Base-by-base conservation (phyloP, 208 protist genomes). In the Leishmania amazonensis region DNA sequence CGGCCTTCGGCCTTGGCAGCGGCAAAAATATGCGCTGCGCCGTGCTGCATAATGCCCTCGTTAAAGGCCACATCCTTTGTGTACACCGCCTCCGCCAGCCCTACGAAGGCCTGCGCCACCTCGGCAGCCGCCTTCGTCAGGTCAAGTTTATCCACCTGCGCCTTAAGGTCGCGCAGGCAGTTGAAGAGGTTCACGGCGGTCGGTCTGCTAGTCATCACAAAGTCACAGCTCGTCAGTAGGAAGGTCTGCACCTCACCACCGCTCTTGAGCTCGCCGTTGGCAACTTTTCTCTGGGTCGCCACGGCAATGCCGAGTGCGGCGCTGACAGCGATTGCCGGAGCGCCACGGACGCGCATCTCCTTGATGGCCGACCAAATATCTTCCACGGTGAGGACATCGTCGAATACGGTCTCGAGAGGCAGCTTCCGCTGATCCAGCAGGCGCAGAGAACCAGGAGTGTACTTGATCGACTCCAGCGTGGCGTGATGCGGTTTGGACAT, bases 121-220 rank as follows among this genome's bases (percentile, higher is more conserved):
- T 73, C 87, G 24, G 60, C 42, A 5, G 87, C 76, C 21, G 84
- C 84, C 35, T 28, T 40, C 21, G 62, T 82, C 31, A 70, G 49
- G 40, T 84, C 75, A n/a, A 84, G 60, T 45, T 51, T 60, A 24
- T 87, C 78, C 31, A 97, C 82, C 40, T 91, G 78, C 19, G 42
- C 38, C 79, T 96, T 91, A 5, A 98, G 68, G 31, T 95, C 82
- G 31, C 64, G 78, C 35, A 98, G 91, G 68, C 93, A 96, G 81
- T 98, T 98, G 76, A 95, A 97, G 0, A 99, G 93, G 90, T 99
- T 99, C 45, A 99, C 98, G 4, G 98, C 98, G 7, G 98, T 99
- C 15, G 98, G 98, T 31, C 98, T 93, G 68, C 95, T 96, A 13
- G 93, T 94, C 80, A 92, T 94, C 74, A 99, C 90, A 81, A 94